These are phyloP conservation scores for Lithohypha guttulata DNA, from an alignment of 2,329 filamentous ascomycete species.

Conservation along the genomic window DNA sequence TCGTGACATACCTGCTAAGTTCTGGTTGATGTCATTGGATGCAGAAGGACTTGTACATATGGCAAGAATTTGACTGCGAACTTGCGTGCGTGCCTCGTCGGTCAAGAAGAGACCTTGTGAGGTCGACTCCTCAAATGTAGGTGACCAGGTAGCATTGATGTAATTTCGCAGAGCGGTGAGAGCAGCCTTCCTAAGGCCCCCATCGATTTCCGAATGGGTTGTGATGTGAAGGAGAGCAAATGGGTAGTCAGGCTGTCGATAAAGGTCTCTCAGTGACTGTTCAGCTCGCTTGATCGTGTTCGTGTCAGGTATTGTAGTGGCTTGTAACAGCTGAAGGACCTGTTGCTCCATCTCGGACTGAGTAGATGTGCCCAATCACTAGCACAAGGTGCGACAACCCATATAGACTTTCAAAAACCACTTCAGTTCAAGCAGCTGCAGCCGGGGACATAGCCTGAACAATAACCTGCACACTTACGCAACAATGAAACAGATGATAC, in stretches of 20 bases:
- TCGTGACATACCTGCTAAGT: slow-evolving; percentile 11
- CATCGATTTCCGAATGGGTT: slow-evolving; percentile 60
- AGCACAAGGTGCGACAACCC: no score
- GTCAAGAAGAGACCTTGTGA: slow-evolving; percentile 56
- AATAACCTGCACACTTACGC: no score
- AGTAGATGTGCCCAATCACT: no score
- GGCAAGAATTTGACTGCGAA: slow-evolving; percentile 65
- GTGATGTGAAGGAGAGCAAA: slow-evolving; percentile 71
- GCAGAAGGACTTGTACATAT: slow-evolving; percentile 52
- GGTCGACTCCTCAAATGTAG: slow-evolving; percentile 57
- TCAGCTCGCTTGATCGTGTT: slow-evolving; percentile 67
- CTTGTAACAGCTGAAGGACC: slow-evolving; percentile 75
- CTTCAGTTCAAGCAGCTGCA: no score
- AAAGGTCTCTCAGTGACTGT: slow-evolving; percentile 63
- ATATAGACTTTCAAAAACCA: no score
- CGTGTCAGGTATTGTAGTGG: slow-evolving; percentile 63
- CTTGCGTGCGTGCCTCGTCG: slow-evolving; percentile 60
- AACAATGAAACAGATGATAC: no score
- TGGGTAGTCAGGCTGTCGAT: slow-evolving; percentile 60
- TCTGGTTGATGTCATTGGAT: slow-evolving; percentile 39
- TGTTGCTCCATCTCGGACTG: slow-evolving; percentile 66
- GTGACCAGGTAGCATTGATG: slow-evolving; percentile 74
- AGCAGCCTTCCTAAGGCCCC: slow-evolving; percentile 71
- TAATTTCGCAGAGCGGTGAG: slow-evolving; percentile 71
- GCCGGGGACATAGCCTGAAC: no score